phyloP scores from a whole-genome alignment of 257 asterid species.

The Nicotiana obtusifolia region DNA sequence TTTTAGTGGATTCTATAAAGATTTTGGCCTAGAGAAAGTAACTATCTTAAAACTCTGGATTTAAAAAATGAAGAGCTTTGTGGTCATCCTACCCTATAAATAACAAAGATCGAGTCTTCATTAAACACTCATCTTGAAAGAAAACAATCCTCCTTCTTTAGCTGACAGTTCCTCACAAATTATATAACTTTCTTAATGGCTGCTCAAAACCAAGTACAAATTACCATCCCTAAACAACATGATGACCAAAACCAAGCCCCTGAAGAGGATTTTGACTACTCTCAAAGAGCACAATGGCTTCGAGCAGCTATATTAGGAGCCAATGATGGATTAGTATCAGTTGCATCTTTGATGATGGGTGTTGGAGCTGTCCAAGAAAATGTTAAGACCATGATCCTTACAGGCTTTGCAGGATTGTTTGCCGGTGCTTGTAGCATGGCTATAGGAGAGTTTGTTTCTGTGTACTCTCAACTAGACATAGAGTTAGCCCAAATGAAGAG shows the following conservation, averaged over 20 bases:
- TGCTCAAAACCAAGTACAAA: slow-evolving; percentile 34
- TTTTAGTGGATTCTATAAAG: background rate
- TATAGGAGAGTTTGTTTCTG: slow-evolving; percentile 69
- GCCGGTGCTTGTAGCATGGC: slow-evolving; percentile 88
- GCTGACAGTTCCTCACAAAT: background rate
- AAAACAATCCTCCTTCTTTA: background rate
- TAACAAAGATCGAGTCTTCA: slow-evolving; percentile 9
- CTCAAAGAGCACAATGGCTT: slow-evolving; percentile 67
- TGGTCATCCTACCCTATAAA: slow-evolving; percentile 28
- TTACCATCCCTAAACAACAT: slow-evolving; percentile 21
- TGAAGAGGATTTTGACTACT: slow-evolving; percentile 44
- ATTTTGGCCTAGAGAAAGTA: background rate
- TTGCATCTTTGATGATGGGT: slow-evolving; percentile 72
- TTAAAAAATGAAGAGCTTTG: background rate
- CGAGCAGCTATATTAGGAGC: slow-evolving; percentile 72
- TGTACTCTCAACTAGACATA: slow-evolving; percentile 55
- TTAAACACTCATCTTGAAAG: slow-evolving; percentile 5
- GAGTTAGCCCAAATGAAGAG: slow-evolving; percentile 56
- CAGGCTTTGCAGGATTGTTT: slow-evolving; percentile 55
- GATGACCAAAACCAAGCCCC: slow-evolving; percentile 13
- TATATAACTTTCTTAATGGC: slow-evolving; percentile 29
- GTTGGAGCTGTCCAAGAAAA: slow-evolving; percentile 54
- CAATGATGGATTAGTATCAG: slow-evolving; percentile 59
- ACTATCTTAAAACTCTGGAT: background rate
- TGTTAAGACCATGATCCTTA: slow-evolving; percentile 46